These are phyloP conservation scores for Colletotrichum sp. DNA, from an alignment of 2,329 filamentous ascomycete species.

Conservation along the genomic window DNA sequence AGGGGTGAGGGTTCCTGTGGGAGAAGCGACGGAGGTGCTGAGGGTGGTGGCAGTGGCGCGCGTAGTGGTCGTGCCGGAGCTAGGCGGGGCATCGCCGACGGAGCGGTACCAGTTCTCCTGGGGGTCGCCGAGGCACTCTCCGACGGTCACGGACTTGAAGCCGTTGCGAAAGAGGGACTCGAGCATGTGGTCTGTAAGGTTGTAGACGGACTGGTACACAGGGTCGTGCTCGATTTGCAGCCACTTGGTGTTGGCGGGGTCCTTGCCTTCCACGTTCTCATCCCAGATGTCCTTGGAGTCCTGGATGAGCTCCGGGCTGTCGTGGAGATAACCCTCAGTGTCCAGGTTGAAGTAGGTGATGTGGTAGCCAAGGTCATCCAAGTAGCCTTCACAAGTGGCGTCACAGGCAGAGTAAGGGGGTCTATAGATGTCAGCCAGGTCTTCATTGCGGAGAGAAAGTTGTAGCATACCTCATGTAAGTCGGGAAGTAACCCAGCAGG, in stretches of 20 bases:
- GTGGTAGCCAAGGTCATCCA: slow-evolving; percentile 38
- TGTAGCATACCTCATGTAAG: slow-evolving; percentile 49
- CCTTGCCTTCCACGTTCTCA: slow-evolving; percentile 32
- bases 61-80: neutral
- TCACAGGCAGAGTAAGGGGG: slow-evolving; percentile 52
- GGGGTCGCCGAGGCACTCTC: slow-evolving; percentile 60
- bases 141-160: slow-evolving; percentile 49
- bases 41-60: neutral
- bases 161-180: slow-evolving; percentile 42
- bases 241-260: slow-evolving; percentile 27
- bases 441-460: neutral
- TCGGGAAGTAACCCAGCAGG: slow-evolving; percentile 60
- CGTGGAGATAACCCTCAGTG: slow-evolving; percentile 38
- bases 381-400: slow-evolving; percentile 7
- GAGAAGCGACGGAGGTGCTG: neutral
- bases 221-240: slow-evolving; percentile 44
- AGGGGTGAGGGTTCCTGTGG: slow-evolving; percentile 15
- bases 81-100: slow-evolving; percentile 21
- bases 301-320: slow-evolving; percentile 35
- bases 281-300: slow-evolving; percentile 42
- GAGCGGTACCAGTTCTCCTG: slow-evolving; percentile 58
- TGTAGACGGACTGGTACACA: slow-evolving; percentile 43
- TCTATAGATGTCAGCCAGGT: neutral
- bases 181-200: slow-evolving; percentile 42
- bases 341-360: slow-evolving; percentile 40